These are phyloP conservation scores for Xylaria telfairii DNA, from an alignment of 495 filamentous ascomycete species.

Conservation along the genomic window DNA sequence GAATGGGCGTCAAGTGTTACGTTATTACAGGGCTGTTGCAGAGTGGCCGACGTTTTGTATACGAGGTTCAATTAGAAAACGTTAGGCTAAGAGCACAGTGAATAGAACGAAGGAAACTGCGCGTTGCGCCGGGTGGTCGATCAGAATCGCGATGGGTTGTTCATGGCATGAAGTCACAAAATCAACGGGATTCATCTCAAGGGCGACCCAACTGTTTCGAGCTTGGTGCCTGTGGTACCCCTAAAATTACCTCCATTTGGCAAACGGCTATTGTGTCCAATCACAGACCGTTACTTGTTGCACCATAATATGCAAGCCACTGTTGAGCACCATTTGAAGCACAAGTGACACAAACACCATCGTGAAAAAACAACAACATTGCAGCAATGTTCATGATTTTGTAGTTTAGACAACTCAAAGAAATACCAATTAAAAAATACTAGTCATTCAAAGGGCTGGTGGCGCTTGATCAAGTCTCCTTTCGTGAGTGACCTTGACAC, in stretches of 20 bases:
- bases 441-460: neutral
- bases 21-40: neutral
- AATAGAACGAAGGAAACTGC: conserved; percentile 39
- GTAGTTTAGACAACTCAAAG: neutral
- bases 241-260: conserved; percentile 24
- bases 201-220: conserved; percentile 19
- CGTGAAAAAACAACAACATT: neutral
- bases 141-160: conserved; percentile 25
- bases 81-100: conserved; percentile 4
- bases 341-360: neutral
- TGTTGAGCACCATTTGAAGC: neutral
- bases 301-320: conserved; percentile 5
- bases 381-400: neutral
- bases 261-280: conserved; percentile 1
- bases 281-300: conserved; percentile 15
- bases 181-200: conserved; percentile 5
- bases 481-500: neutral
- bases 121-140: conserved; percentile 38
- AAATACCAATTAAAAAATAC: neutral
- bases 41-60: neutral
- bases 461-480: conserved; percentile 1
- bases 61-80: neutral
- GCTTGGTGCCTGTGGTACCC: conserved; percentile 1
- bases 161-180: conserved; percentile 29
- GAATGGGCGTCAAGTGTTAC: neutral